Evolutionary conservation across 176 grass and related monocot genomes (phyloP), one percentile per base, ranked within the genome.

Genomic region (Oryza rufipogon): DNA sequence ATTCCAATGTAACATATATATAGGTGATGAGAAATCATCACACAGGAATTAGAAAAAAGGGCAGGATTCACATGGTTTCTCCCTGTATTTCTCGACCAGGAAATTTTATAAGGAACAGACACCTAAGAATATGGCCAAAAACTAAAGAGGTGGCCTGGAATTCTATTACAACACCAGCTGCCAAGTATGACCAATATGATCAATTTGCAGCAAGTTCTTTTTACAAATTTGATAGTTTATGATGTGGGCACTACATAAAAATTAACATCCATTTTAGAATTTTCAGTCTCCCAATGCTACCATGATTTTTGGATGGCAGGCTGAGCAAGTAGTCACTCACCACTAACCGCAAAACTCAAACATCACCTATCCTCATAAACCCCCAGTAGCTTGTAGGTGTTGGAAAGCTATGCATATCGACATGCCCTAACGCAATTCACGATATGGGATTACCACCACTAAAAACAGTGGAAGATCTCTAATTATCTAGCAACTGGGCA

Each of bases 11-110:
- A 73, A 78, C 19, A 66, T 68, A 79, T 68, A 66, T 68, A 79
- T 68, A 47, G 60, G 66, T 17, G 3, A 83, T 45, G 65, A 25
- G 9, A 78, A 82, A 26, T 14, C 22, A 44, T 77, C 45, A 47
- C 19, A 76, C 38, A 60, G 22, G 34, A 61, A 78, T 16, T 51
- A 79, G 47, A 83, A 86, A 90, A 63, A 70, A 77, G 7, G 5
- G 1, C 15, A 85, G 11, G 41, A 65, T 65, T 64, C 39, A 63
- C 13, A 22, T 38, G 23, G 23, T 20, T 86, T 60, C 41, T 30
- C 44, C 32, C 14, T 47, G 39, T 13, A 86, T 82, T 38, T 66
- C n/a, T 46, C 74, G n/a, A 65, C 11, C 7, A 83, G 4, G 12
- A 44, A 76, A 81, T 46, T 78, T 68, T 28, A 73, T 39, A 86